These are phyloP conservation scores for Gynandropsis gynandra DNA, from an alignment of 345 rosid genomes.

Conservation along the genomic window DNA sequence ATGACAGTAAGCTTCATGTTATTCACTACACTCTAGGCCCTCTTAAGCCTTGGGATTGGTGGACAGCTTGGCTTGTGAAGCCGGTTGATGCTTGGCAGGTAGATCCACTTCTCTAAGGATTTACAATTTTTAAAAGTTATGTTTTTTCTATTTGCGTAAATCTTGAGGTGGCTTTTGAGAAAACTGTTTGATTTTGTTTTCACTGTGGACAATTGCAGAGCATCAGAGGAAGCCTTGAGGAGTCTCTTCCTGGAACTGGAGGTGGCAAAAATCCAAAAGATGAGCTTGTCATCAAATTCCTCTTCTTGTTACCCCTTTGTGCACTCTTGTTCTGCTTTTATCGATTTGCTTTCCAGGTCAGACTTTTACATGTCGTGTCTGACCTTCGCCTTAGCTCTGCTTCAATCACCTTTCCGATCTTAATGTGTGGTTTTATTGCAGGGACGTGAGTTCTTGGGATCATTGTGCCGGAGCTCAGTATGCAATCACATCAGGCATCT, in stretches of 20 bases:
- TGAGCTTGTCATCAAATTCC: constrained; percentile 55
- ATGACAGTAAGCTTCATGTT: constrained; percentile 76
- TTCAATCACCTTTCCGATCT: constrained; percentile 6
- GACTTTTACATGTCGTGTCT: not conserved
- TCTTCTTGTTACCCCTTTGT: constrained; percentile 65
- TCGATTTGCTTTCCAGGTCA: constrained; percentile 23
- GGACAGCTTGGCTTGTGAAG: constrained; percentile 93
- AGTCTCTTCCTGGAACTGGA: constrained; percentile 86
- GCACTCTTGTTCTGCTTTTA: constrained; percentile 35
- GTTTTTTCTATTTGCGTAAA: constrained; percentile 16
- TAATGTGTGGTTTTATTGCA: constrained; percentile 28
- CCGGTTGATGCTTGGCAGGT: constrained; percentile 99
- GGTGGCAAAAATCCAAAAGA: constrained; percentile 74
- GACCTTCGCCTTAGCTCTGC: constrained; percentile 5
- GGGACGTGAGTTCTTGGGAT: constrained; percentile 41
- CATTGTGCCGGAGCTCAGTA: constrained; percentile 49
- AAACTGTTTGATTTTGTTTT: constrained; percentile 4
- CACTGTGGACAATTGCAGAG: constrained; percentile 32
- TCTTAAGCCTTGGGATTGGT: constrained; percentile 98
- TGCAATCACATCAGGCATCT: constrained; percentile 57
- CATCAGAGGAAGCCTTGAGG: constrained; percentile 61
- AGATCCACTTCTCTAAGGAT: constrained; percentile 16
- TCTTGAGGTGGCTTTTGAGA: constrained; percentile 27
- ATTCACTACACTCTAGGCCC: constrained; percentile 96
- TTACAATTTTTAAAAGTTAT: not conserved